Conservation (phyloP, 2,329 filamentous ascomycete species). For the Botrytis byssoidea region DNA sequence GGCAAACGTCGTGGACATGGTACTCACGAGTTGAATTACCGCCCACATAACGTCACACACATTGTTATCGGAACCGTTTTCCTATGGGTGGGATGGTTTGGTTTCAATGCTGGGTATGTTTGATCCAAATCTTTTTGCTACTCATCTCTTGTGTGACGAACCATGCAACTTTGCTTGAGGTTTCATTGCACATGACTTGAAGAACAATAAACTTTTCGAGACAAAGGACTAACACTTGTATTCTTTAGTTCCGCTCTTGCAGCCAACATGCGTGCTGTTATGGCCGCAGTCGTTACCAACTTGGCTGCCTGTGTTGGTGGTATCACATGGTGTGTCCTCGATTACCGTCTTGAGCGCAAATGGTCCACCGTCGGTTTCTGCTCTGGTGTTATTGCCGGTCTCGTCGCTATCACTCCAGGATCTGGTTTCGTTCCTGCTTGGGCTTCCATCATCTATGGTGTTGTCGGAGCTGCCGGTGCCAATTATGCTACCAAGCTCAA, state of each 20-base stretch:
- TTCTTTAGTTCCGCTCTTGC: slow-evolving; percentile 61
- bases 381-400: slow-evolving; percentile 81
- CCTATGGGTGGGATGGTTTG: slow-evolving; percentile 94
- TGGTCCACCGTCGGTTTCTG: slow-evolving; percentile 95
- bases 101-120: slow-evolving; percentile 74
- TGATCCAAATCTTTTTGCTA: not conserved
- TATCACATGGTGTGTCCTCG: slow-evolving; percentile 84
- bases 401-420: slow-evolving; percentile 85
- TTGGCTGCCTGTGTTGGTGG: slow-evolving; percentile 80
- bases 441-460: slow-evolving; percentile 77
- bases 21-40: slow-evolving; percentile 85
- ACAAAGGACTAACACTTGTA: not conserved
- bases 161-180: slow-evolving; percentile 1
- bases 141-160: slow-evolving; percentile 1
- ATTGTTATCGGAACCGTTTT: slow-evolving; percentile 92
- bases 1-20: slow-evolving; percentile 71
- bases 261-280: slow-evolving; percentile 79
- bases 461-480: slow-evolving; percentile 72
- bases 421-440: slow-evolving; percentile 82
- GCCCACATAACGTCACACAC: slow-evolving; percentile 89
- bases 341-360: slow-evolving; percentile 85
- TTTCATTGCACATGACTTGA: slow-evolving; percentile 7
- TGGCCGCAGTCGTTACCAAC: slow-evolving; percentile 85
- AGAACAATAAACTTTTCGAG: not conserved
- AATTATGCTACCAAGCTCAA: slow-evolving; percentile 93